Evolutionary conservation across 2,329 filamentous ascomycete genomes (phyloP), one percentile per base, ranked within the genome.

Genomic region (Amesomyces nigricolor): DNA sequence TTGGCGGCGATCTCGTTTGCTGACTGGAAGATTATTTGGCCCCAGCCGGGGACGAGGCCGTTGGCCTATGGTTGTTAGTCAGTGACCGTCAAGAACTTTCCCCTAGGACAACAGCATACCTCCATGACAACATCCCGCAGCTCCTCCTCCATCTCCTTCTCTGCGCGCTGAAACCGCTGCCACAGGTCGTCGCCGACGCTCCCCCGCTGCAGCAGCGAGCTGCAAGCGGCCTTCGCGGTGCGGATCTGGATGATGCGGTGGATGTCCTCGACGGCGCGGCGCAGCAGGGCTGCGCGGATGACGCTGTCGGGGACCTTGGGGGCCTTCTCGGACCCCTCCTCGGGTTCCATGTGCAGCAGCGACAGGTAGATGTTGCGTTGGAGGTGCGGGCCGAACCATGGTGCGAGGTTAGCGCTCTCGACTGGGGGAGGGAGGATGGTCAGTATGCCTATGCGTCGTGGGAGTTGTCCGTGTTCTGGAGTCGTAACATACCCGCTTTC

Each of bases 121-220:
- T 97, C 92, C 65, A 85, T 82, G 35, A 97, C 91, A 22, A 97
- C 92, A 72, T 99, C 94, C 65, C 89, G 83, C 59, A 99, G 78
- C 74, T 99, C 94, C 63, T 91, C 89, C 74, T 99, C 91, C 78
- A 97, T 95, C 74, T 99, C 94, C 76, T 95, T 91, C 80, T 99
- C 94, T 0, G 92, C 94, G 49, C 90, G 82, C 72, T 86, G 74
- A 72, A 97, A 96, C 39, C 92, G 81, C 76, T 96, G 89, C 88
- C 91, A 96, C 63, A 99, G 73, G 71, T 99, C 94, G 70, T 99
- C 94, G 13, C 94, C 92, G 1, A 99, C 91, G 67, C 90, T 95
- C 47, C 94, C 94, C 61, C 90, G 81, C 73, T 95, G 90, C 64
- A 97, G 73, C 62, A 99, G 75, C 22, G 85, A 81, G 67, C 87